Percentiles rank a stretch among this genome's conserved stretches.
Conservation (phyloP, 768 basidiomycete genomes). For the Xerocomus brunneocitrinus region DNA sequence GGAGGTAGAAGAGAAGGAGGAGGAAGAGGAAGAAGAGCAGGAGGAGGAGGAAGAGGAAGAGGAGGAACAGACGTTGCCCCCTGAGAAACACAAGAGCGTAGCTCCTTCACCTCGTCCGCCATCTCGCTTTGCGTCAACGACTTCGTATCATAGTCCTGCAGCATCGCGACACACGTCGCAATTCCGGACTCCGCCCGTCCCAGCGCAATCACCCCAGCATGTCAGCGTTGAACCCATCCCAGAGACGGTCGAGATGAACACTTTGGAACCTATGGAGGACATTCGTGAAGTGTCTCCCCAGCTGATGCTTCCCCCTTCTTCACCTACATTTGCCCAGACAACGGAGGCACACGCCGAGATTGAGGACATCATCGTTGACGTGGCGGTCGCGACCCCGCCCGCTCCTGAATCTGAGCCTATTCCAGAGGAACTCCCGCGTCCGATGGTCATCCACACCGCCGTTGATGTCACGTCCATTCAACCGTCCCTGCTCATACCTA, state of each 20-base stretch:
- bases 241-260: conserved; percentile 13
- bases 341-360: neutral
- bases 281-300: conserved; percentile 22
- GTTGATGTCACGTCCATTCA: conserved; percentile 27
- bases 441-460: conserved; percentile 24
- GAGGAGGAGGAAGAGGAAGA: conserved; percentile 13
- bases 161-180: conserved; percentile 18
- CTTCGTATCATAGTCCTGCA: conserved; percentile 14
- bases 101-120: conserved; percentile 15
- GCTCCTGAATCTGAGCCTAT: neutral
- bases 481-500: conserved; percentile 33
- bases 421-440: conserved; percentile 4
- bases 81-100: neutral
- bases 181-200: conserved; percentile 7
- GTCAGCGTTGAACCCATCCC: conserved; percentile 4
- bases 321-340: conserved; percentile 6
- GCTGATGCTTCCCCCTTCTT: conserved; percentile 22
- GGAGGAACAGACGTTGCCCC: conserved; percentile 4
- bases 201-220: conserved; percentile 7
- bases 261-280: conserved; percentile 17
- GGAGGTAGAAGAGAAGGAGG: conserved; percentile 16
- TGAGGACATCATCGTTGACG: conserved; percentile 1
- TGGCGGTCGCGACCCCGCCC: neutral
- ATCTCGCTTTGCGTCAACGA: conserved; percentile 11
- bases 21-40: conserved; percentile 11